Base-by-base conservation (phyloP, 305 asterid species). In the Caryopteris hybrid region DNA sequence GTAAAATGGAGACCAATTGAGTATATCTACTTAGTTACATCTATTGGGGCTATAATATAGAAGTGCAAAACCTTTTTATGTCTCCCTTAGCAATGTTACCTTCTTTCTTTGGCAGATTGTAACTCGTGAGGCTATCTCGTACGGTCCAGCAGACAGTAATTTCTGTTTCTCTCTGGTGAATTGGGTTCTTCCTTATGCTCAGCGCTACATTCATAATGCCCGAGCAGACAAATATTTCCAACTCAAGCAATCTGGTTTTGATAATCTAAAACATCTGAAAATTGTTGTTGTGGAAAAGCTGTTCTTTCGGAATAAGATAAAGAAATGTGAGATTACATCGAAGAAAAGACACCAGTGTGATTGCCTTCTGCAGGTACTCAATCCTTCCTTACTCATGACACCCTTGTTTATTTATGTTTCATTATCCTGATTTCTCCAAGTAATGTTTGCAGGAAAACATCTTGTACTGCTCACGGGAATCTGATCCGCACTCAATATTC, bases 151-250 rank as follows among this genome's bases (percentile, higher is more conserved):
- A 43, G 95, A 82, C 75, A 20, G 61, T 61, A 70, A 72, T 34
- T 72, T 74, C 72, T 61, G 77, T 70, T 81, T 80, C 50, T 85
- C 87, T 47, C 70, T 91, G 81, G 83, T 91, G 68, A 88, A 86
- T 61, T 86, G 99, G 99, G 88, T 79, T 78, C 89, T 91, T 70
- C 98, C 97, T 70, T 94, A 78, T 80, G 92, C 86, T 72, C 99
- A 94, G 75, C 95, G 91, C 70, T 92, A 90, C 76, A 62, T 88
- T 54, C 79, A 36, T 63, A 78, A 69, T 36, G 29, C 65, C 0
- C 79, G 89, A 56, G 83, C 84, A 13, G 89, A 87, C 57, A 83
- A 79, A 76, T 91, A 84, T 81, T 58, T 61, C 66, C 78, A 84
- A 66, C 85, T 89, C 69, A 83, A 82, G 87, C 80, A 78, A 71